A percentile compares a stretch with the other conserved stretches of the same genome.
Conservation (phyloP, 441 rosid species). For the Adansonia madagascariensis region DNA sequence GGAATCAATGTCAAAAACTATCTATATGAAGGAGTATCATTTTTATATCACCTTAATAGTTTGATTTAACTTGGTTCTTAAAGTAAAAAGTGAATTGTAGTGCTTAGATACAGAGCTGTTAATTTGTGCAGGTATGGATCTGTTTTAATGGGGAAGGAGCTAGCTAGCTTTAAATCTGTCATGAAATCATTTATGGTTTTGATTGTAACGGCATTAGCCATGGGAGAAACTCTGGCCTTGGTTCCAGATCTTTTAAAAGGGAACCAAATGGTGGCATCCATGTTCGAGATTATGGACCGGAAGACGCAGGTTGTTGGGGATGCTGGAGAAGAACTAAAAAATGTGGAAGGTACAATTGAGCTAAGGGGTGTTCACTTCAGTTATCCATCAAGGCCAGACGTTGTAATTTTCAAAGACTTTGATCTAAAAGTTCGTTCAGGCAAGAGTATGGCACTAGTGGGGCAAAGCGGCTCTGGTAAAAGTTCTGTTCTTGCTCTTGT, state of each 20-base stretch:
- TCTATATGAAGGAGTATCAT: too few species aligned
- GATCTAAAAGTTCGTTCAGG: slow-evolving; percentile 67
- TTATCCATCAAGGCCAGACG: slow-evolving; percentile 89
- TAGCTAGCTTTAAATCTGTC: slow-evolving; percentile 73
- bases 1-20: too few species aligned
- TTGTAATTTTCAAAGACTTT: slow-evolving; percentile 67
- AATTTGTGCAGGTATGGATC: slow-evolving; percentile 78
- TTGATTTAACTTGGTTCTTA: not conserved
- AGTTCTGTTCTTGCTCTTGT: slow-evolving; percentile 80
- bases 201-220: slow-evolving; percentile 91
- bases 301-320: slow-evolving; percentile 67
- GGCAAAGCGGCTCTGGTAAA: slow-evolving; percentile 97
- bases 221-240: slow-evolving; percentile 91
- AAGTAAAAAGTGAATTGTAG: slow-evolving; percentile 4
- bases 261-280: slow-evolving; percentile 88
- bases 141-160: slow-evolving; percentile 80
- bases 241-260: slow-evolving; percentile 91
- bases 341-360: slow-evolving; percentile 73
- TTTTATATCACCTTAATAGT: too few species aligned
- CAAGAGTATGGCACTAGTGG: slow-evolving; percentile 83
- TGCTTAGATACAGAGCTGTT: slow-evolving; percentile 13
- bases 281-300: slow-evolving; percentile 77
- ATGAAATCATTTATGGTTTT: slow-evolving; percentile 96
- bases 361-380: slow-evolving; percentile 66
- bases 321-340: slow-evolving; percentile 56